These are phyloP conservation scores for Fusarium austroafricanum DNA, from an alignment of 2,329 filamentous ascomycete genomes.

Conservation along the genomic window DNA sequence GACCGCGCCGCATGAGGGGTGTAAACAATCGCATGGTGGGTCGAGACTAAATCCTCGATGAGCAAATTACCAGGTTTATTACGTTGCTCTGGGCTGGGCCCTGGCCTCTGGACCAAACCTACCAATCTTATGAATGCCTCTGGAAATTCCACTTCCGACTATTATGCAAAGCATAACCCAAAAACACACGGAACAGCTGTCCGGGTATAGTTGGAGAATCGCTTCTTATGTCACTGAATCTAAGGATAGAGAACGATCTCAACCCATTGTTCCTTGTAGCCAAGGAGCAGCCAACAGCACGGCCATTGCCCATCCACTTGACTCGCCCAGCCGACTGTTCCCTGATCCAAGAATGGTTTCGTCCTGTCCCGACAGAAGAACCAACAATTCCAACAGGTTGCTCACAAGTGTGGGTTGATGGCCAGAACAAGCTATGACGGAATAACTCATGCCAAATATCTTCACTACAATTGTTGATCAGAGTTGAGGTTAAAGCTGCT, in stretches of 20 bases:
- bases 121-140: neutral
- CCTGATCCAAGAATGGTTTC: constrained; percentile 1
- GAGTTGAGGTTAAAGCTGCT: too few relatives aligned
- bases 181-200: constrained; percentile 1
- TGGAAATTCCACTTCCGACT: neutral
- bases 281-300: too few relatives aligned
- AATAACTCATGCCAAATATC: neutral
- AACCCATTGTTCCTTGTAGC: neutral
- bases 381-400: constrained; percentile 3
- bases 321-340: neutral
- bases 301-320: constrained; percentile 4
- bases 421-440: neutral
- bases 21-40: constrained; percentile 21
- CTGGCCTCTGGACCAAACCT: neutral
- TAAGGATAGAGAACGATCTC: neutral
- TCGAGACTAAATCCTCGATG: constrained; percentile 1
- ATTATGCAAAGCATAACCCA: constrained; percentile 10
- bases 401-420: constrained; percentile 8
- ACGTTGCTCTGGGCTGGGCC: neutral
- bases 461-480: neutral
- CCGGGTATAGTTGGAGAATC: neutral
- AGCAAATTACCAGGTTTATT: constrained; percentile 26
- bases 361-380: constrained; percentile 18
- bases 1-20: constrained; percentile 18
- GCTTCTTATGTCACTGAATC: neutral